Evolutionary conservation across 208 protist genomes (phyloP), one percentile per base, ranked within the genome.

Genomic region (Crithidia mellificae): DNA sequence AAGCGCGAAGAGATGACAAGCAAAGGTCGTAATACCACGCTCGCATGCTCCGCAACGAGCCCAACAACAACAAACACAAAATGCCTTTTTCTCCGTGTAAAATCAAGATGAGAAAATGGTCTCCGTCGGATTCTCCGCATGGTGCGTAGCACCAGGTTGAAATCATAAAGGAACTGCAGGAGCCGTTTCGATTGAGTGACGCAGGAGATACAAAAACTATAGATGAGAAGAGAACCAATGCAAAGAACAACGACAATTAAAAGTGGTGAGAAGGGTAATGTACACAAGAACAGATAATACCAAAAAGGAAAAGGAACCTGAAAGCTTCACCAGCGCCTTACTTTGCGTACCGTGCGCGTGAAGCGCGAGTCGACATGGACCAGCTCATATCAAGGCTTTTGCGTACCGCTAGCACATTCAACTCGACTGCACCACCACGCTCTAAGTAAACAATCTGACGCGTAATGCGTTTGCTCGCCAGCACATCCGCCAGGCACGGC

Each of bases 391-490:
- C 43, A 36, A 49, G 19, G 7, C 15, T 32, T 24, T 50, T 32
- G 8, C 56, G 24, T 25, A 65, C 22, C n/a, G 38, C 36, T 34
- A 83, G 44, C 1, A 59, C 71, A 46, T 83, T 78, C 25, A 83
- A 53, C 47, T 79, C 68, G 1, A 83, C 27, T 15, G 20, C 44
- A 6, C n/a, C 12, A 14, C 59, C 51, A 15, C 36, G 46, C 19
- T 83, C 77, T 6, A 83, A 49, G 36, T 27, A 67, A 4, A 78
- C 65, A 7, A 47, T 8, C 25, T 76, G 66, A 12, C 54, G 70
- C 7, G 34, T 47, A 20, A 85, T 56, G 8, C 72, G 63, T 30
- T 79, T 77, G 57, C 75, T 85, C 17, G 68, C 68, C 5, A 85
- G 25, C 19, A 85, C 56, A 46, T 78, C 62, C 0, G 54, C 30